Conservation (phyloP, 1,139 yeast genomes). For the Arxiozyma slooffiae region DNA sequence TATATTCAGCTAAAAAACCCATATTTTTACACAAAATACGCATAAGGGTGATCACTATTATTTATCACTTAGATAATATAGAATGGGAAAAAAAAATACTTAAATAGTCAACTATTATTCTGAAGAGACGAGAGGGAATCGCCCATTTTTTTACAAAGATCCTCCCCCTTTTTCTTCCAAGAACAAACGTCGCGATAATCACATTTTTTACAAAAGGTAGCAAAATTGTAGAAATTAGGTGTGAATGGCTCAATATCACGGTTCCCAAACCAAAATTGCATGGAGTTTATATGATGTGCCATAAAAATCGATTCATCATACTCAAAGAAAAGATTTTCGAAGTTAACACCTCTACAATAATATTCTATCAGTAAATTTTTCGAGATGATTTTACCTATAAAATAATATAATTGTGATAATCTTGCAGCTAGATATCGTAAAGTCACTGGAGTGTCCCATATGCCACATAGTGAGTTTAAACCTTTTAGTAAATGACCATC, state of each 20-base stretch:
- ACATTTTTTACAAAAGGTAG: constrained; percentile 43
- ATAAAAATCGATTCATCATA: constrained; percentile 31
- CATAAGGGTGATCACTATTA: too few relatives aligned
- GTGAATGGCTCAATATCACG: constrained; percentile 36
- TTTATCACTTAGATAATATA: too few relatives aligned
- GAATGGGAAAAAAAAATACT: too few relatives aligned
- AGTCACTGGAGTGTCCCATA: constrained; percentile 50
- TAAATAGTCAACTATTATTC: constrained; percentile 3
- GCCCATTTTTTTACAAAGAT: constrained; percentile 15
- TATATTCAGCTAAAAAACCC: too few relatives aligned
- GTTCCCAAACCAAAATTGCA: constrained; percentile 48
- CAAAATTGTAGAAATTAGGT: constrained; percentile 29
- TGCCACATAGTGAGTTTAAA: constrained; percentile 21
- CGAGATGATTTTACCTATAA: constrained; percentile 33
- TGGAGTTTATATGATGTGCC: constrained; percentile 30
- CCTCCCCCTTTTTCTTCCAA: constrained; percentile 24
- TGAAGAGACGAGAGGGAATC: background rate
- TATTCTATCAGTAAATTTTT: constrained; percentile 44
- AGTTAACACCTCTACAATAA: constrained; percentile 35
- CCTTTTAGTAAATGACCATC: constrained; percentile 9
- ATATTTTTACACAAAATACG: too few relatives aligned
- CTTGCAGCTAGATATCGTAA: constrained; percentile 48
- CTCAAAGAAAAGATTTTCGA: constrained; percentile 34
- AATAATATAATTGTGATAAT: constrained; percentile 39
- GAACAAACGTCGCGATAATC: constrained; percentile 36